Evolutionary conservation across 768 basidiomycete species (phyloP), one percentile per base, ranked within the genome.

Genomic region (Tephrocybe sp.): DNA sequence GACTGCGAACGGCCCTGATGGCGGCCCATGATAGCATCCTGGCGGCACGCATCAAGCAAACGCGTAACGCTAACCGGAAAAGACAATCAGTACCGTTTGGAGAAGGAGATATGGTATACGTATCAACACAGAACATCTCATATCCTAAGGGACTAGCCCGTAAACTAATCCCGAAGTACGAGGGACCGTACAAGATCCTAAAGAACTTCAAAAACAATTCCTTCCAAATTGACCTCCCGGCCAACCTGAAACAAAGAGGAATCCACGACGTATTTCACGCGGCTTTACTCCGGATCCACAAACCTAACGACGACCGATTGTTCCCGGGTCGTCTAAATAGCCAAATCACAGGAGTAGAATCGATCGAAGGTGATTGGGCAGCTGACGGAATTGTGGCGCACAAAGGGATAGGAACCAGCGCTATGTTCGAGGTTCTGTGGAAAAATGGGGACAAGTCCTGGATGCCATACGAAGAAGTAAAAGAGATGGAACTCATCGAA

Each of bases 11-110:
- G n/a, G n/a, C n/a, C n/a, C n/a, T 70, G 0, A 31, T 60, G 39
- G 25, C 50, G 3, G 70, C 68, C 0, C 67, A 70, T 42, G 59
- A 72, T 40, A 56, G 59, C 8, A 61, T 70, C 7, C 56, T 68
- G 16, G 61, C 45, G 15, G 54, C 56, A 12, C 42, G 64, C 0
- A 50, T 62, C 1, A 19, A 40, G 0, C 61, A 66, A 27, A 59
- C 58, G 1, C 21, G 54, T 18, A 51, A 65, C 1, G 59, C 64
- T 0, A 66, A 69, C 43, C 5, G 50, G 1, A 38, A 41, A 2
- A 12, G 57, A 1, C 38, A 47, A 5, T 27, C 33, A 6, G 57
- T 57, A 3, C 22, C 34, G 3, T 49, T 49, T n/a, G 23, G 3
- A 4, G 19, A 33, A 18, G 42, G 24, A 15, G 42, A 49, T 13